Base-by-base conservation (phyloP, 768 basidiomycete genomes). In the Filobasidium floriforme region DNA sequence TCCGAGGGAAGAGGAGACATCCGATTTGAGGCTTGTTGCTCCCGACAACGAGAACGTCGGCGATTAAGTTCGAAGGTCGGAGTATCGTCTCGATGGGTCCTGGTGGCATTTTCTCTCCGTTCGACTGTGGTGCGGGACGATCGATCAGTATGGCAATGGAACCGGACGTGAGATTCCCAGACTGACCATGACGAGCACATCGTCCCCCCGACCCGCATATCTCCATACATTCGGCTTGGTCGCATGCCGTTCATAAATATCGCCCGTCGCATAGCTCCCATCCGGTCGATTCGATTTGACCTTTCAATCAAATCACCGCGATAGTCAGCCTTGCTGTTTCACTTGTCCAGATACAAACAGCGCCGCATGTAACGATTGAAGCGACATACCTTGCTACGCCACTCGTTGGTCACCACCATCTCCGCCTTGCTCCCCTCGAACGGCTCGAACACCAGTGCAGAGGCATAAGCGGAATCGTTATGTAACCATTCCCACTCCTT, bases 21-120 rank as follows among this genome's bases (percentile, higher is more conserved):
- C 84, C 84, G 0, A 82, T 79, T 59, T 85, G 83, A 1, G 82
- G 74, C 26, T 79, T 76, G 5, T 79, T 80, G 4, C 80, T 74
- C 5, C 85, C 84, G 19, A 85, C 84, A 41, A 85, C 81, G 60
- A 85, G 80, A 18, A 81, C 84, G 59, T 85, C 84, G 0, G 77
- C 71, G 24, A 84, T 77, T 61, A 79, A 78, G 0, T 80, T 77
- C 11, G 79, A 81, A 28, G 80, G 79, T 7, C 82, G 81, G 52
- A 84, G 77, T n/a, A 77, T 71, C 28, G 81, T 77, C 67, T 84
- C 84, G 61, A 84, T 83, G 0, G 83, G 82, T 14, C 83, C 81
- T 63, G 83, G 83, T 61, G 84, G 82, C 5, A 82, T 83, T 73
- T 85, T 85, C 76, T 85, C 84, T 9, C 84, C 83, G 3, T 80